Evolutionary conservation across 2,329 filamentous ascomycete genomes (phyloP), one percentile per base, ranked within the genome.

Genomic region (Rhynchosporium secalis): DNA sequence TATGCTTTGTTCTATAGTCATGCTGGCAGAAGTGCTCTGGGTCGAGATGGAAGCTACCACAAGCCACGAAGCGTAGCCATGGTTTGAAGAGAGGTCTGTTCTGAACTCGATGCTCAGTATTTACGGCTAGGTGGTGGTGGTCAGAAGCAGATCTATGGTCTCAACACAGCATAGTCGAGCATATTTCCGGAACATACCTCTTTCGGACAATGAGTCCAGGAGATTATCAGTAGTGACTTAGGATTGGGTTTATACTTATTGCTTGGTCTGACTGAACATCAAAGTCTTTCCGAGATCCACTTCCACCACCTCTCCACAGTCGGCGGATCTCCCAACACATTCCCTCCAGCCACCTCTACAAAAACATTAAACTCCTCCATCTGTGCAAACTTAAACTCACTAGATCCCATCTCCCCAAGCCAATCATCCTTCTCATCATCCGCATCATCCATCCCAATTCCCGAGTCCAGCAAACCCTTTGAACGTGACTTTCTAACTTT

Each of bases 231-330:
- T 10, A n/a, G 43, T 20, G n/a, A 46, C 26, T 8, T 46, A 20
- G n/a, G 10, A 26, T 26, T 46, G 13, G 10, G 20, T 15, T 4
- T 26, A 10, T 46, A n/a, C 7, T 31, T 45, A 20, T 20, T 9
- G 26, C 31, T 29, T 45, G 29, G 20, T 2, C 15, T 15, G 36
- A 31, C 33, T 12, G 47, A 51, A 38, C 8, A 49, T 65, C 75
- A 95, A 70, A 96, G 78, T 72, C 88, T 86, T 73, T 88, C 83
- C 2, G 87, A 91, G 72, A 98, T 87, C 94, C 94, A 98, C 71
- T 85, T 84, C 85, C 92, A 96, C 93, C 94, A 97, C 75, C 85
- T 88, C 61, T 89, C 86, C 38, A 92, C 86, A 31, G 88, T 88
- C n/a, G 87, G 81, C 9, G 83, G 87, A 59, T 89, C 84, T 75